Evolutionary conservation across 163 green algal genomes (phyloP), one percentile per base, ranked within the genome.

Genomic region (Scenedesmus sp.): DNA sequence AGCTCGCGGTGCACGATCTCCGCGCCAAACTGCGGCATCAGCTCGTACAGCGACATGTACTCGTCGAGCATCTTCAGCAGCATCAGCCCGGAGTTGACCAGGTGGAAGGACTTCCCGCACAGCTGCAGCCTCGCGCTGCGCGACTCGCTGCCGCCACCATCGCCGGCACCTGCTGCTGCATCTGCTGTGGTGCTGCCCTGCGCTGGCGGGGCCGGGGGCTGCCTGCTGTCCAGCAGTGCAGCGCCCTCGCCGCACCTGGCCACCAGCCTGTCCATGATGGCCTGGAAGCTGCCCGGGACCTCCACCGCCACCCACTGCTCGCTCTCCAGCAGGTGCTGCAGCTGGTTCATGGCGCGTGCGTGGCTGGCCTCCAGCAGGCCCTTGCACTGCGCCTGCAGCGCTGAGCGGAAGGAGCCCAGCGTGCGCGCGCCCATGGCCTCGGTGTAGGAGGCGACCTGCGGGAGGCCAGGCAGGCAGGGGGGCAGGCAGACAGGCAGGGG

Each of bases 1-100:
- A 96, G n/a, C 68, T 93, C 90, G 1, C 95, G 92, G 81, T 97
- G 95, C 1, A 95, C 95, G 22, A 97, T 93, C 81, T 98, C 97
- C 0, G 92, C 91, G 0, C 91, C 93, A 88, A 97, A 96, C 26
- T 92, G 81, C n/a, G 89, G 89, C 90, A 94, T 85, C 1, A 90
- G n/a, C 20, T 87, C 89, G 26, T 89, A 82, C 26, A 92, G 51
- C 1, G 43, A 10, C 85, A 93, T 90, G 87, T 97, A 96, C 42
- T 94, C 92, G 42, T 95, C 93, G 90, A 97, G 79, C 88, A 97
- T 92, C 76, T 92, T 94, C 56, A 97, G 91, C 92, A 97, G 90
- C 92, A 97, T 95, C 81, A 98, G 94, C 24, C 91, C 91, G 12
- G 92, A 93, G 86, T 95, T 96, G 37, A 97, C 96, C 18, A 96